phyloP scores from a whole-genome alignment of 2,329 filamentous ascomycete genomes.

The Microcyclosporella mali region DNA sequence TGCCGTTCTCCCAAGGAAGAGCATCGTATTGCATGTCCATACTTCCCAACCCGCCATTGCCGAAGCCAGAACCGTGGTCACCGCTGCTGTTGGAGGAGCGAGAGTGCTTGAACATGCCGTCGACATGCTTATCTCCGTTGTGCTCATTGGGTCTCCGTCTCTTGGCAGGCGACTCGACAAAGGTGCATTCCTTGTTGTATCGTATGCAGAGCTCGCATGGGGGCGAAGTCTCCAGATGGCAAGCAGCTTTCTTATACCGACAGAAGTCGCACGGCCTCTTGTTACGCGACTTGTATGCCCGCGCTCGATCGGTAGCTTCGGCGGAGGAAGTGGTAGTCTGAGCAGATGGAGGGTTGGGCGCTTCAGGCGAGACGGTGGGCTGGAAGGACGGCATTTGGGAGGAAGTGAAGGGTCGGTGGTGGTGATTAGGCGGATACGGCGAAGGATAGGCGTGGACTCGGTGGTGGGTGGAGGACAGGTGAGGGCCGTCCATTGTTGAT shows the following conservation, averaged over 20 bases:
- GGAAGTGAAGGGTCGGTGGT: background rate
- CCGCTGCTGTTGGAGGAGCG: slow-evolving; percentile 12
- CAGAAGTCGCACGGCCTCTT: slow-evolving; percentile 44
- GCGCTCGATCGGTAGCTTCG: slow-evolving; percentile 23
- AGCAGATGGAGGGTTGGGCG: background rate
- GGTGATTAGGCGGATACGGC: slow-evolving; percentile 2
- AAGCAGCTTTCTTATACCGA: slow-evolving; percentile 41
- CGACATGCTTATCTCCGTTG: slow-evolving; percentile 10
- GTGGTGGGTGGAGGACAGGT: slow-evolving; percentile 4
- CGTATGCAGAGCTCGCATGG: slow-evolving; percentile 41
- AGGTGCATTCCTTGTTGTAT: slow-evolving; percentile 41
- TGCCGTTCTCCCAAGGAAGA: slow-evolving; percentile 25
- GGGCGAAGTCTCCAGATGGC: slow-evolving; percentile 38
- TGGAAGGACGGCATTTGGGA: slow-evolving; percentile 5
- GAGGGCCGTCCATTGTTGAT: slow-evolving; percentile 1
- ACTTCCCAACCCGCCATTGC: slow-evolving; percentile 15
- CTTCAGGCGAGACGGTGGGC: background rate
- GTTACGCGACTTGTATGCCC: slow-evolving; percentile 34
- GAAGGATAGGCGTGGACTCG: slow-evolving; percentile 1
- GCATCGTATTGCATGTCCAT: slow-evolving; percentile 26
- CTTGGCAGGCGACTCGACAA: slow-evolving; percentile 37
- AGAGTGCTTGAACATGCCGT: slow-evolving; percentile 15
- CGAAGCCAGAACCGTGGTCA: slow-evolving; percentile 15
- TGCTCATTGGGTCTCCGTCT: slow-evolving; percentile 28
- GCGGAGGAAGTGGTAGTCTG: background rate